Evolutionary conservation across 345 rosid species (phyloP).

Genomic region (Brassica rapa): DNA sequence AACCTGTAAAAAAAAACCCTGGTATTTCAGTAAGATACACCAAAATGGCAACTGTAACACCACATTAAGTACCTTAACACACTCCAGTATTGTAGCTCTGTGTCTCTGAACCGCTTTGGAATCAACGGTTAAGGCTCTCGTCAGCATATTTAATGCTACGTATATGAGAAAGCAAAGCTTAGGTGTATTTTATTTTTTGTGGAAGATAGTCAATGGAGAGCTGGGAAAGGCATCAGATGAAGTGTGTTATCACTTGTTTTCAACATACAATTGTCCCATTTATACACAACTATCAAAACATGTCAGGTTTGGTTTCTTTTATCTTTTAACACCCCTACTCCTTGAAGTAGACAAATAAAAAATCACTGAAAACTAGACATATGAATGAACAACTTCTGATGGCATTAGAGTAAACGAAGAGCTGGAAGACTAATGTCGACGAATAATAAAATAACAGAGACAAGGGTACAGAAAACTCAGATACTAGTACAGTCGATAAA

Average conservation of each 20-base stretch:
- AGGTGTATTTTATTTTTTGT: not conserved
- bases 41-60: conserved; percentile 30
- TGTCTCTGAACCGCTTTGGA: conserved; percentile 97
- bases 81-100: conserved; percentile 89
- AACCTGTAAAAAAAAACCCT: conserved; percentile 13
- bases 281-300: conserved; percentile 18
- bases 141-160: conserved; percentile 94
- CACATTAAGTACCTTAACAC: conserved; percentile 77
- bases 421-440: conserved; percentile 3
- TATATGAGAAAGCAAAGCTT: conserved; percentile 55
- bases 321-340: conserved; percentile 13
- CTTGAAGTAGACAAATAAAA: not conserved
- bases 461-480: conserved; percentile 5
- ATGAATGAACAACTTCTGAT: not conserved
- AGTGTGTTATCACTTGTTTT: conserved; percentile 17
- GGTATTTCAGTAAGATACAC: conserved; percentile 5
- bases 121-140: conserved; percentile 87
- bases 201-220: conserved; percentile 31
- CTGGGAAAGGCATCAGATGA: conserved; percentile 11
- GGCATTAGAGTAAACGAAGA: conserved; percentile 3
- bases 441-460: conserved; percentile 8
- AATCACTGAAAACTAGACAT: conserved; percentile 4
- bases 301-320: conserved; percentile 13
- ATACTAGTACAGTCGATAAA: not conserved
- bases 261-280: conserved; percentile 11